Evolutionary conservation across 2,329 filamentous ascomycete genomes (phyloP), one percentile per base, ranked within the genome.

Genomic region (Aspergillus tubingensis): DNA sequence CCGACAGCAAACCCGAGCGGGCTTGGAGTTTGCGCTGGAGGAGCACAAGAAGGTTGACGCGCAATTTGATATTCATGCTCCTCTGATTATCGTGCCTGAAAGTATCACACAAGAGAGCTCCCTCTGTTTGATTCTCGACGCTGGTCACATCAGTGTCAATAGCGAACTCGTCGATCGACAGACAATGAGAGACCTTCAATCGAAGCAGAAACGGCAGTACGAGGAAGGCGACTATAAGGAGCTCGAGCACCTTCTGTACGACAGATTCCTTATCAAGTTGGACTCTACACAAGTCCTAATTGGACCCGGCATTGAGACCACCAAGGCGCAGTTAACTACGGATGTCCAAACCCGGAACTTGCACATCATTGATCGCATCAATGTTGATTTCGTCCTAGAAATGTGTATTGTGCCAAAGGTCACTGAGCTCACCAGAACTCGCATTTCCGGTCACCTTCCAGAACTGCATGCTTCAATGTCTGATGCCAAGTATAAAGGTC

Each of bases 41-140:
- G 96, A 99, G 73, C 95, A 99, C 82, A 98, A 96, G 81, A 98
- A 95, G 2, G 89, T 99, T 73, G 96, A 99, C 70, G 94, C 94
- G 13, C 92, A 98, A 68, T 83, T 99, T 47, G 95, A 99, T 75
- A 86, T 99, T 11, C 93, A 97, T 73, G 95, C 95, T 0, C 95
- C 95, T 38, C 85, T 99, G 1, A 96, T 99, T 67, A 98, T 99
- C 65, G 87, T 99, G 8, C 95, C 95, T 0, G 92, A 98, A 72
- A 96, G 90, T 70, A 95, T 99, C 60, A 94, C 89, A 0, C 86
- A 88, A 21, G 83, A 88, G 69, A 88, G 86, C 62, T 92, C 91
- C 0, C 90, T 92, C 4, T 99, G 95, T 71, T 82, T 99, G 62
- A 97, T 99, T 67, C 79, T 99, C 2, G 95, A 99, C 79, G 95